A percentile compares a stretch with the other conserved stretches of the same genome.
phyloP scores from a whole-genome alignment of 1,139 yeast genomes.

The Pichia sp. region DNA sequence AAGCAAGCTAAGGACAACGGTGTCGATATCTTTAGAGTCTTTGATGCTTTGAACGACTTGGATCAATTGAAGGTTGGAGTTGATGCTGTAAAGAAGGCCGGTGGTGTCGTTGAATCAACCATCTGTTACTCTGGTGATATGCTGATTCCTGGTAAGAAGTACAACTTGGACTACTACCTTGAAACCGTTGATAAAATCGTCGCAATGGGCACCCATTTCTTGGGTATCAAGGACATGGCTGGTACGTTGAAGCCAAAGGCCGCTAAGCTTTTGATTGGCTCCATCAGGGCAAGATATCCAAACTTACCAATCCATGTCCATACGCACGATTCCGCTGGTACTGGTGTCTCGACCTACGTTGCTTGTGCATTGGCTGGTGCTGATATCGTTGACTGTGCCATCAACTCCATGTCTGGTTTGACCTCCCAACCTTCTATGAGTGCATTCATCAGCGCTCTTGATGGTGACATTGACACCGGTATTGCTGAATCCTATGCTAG shows the following conservation, averaged over 20 bases:
- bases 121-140: conserved; percentile 98
- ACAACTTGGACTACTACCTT: conserved; percentile 86
- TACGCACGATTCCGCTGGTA: conserved; percentile 99
- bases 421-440: conserved; percentile 97
- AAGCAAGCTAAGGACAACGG: conserved; percentile 92
- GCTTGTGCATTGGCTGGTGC: conserved; percentile 96
- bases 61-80: conserved; percentile 97
- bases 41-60: conserved; percentile 93
- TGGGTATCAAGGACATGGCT: conserved; percentile 99
- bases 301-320: conserved; percentile 96
- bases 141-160: conserved; percentile 92
- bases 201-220: conserved; percentile 89
- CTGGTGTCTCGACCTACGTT: conserved; percentile 96
- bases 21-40: conserved; percentile 95
- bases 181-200: conserved; percentile 80
- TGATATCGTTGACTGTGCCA: conserved; percentile 95
- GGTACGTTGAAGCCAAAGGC: conserved; percentile 97
- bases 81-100: conserved; percentile 95
- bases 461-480: conserved; percentile 79
- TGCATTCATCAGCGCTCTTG: conserved; percentile 87
- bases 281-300: conserved; percentile 83
- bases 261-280: conserved; percentile 72
- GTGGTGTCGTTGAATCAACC: conserved; percentile 98
- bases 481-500: conserved; percentile 64
- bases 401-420: conserved; percentile 96